Percentiles rank a stretch among this genome's conserved stretches.
Evolutionary conservation across 345 rosid genomes (phyloP).

Genomic region (Durio zibethinus): DNA sequence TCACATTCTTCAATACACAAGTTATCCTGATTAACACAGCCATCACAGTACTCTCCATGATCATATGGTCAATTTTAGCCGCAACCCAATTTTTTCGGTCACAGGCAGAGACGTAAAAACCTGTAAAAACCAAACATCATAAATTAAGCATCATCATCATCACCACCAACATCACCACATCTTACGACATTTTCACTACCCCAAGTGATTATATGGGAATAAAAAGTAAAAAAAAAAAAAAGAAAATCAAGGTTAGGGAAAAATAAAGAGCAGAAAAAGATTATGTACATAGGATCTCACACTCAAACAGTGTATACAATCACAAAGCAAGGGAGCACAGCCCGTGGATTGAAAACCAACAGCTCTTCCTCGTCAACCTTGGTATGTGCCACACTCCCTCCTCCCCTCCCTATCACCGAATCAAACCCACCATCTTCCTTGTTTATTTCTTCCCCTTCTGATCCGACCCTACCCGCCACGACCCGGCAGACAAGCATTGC

Average conservation of each 20-base stretch:
- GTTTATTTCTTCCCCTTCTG: conserved; percentile 42
- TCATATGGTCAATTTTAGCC: not conserved
- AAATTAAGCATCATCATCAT: not conserved
- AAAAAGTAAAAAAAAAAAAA: not conserved
- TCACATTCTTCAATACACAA: not conserved
- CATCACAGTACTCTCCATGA: not conserved
- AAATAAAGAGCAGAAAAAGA: not conserved
- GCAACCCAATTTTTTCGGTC: not conserved
- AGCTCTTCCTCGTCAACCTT: conserved; percentile 82
- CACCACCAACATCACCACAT: not conserved
- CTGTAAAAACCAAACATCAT: not conserved
- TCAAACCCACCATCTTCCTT: conserved; percentile 68
- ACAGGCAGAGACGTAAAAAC: not conserved
- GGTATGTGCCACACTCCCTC: conserved; percentile 38
- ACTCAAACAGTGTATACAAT: conserved; percentile 61
- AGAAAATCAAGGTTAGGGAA: not conserved
- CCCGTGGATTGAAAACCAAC: conserved; percentile 90
- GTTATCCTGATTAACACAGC: not conserved
- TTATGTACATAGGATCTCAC: conserved; percentile 11
- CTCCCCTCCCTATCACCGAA: conserved; percentile 64
- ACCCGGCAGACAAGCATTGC: conserved; percentile 91
- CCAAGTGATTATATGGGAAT: not conserved
- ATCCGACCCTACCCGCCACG: conserved; percentile 77
- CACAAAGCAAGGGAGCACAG: conserved; percentile 95
- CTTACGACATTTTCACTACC: not conserved